Percentiles rank a stretch among this genome's conserved stretches.
phyloP scores from a whole-genome alignment of 2,329 filamentous ascomycete species.

The Gremmenia infestans region DNA sequence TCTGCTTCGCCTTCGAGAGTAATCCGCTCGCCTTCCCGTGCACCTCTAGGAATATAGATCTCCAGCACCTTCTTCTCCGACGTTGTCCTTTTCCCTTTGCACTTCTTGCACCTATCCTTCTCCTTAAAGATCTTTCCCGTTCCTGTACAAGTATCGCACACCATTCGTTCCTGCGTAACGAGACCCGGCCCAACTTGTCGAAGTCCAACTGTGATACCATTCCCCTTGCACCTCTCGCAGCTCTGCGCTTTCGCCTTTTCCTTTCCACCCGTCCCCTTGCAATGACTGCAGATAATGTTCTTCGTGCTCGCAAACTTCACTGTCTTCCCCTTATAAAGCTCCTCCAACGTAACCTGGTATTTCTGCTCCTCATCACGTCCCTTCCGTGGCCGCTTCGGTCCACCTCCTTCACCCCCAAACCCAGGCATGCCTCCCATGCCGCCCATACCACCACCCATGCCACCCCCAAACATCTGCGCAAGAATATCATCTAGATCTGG shows the following conservation, averaged over 20 bases:
- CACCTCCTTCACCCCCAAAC: slow-evolving; percentile 33
- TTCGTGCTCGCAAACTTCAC: slow-evolving; percentile 96
- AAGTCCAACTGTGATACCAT: slow-evolving; percentile 71
- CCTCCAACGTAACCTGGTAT: slow-evolving; percentile 87
- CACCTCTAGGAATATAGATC: slow-evolving; percentile 89
- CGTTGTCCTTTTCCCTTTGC: slow-evolving; percentile 84
- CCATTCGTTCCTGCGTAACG: slow-evolving; percentile 72
- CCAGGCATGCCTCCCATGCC: slow-evolving; percentile 40
- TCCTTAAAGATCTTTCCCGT: slow-evolving; percentile 86
- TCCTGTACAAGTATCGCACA: slow-evolving; percentile 80
- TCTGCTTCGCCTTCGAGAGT: slow-evolving; percentile 91
- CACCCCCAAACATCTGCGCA: slow-evolving; percentile 75
- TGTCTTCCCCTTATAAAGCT: slow-evolving; percentile 97
- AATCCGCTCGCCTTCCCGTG: slow-evolving; percentile 82
- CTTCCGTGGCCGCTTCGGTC: slow-evolving; percentile 58
- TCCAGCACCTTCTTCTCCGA: slow-evolving; percentile 92
- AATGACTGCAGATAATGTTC: slow-evolving; percentile 81
- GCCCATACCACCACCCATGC: slow-evolving; percentile 57
- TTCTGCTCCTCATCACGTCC: slow-evolving; percentile 83
- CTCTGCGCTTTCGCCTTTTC: slow-evolving; percentile 80
- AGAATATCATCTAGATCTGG: slow-evolving; percentile 90
- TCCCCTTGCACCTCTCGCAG: slow-evolving; percentile 80
- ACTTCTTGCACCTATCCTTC: slow-evolving; percentile 98
- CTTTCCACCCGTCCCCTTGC: slow-evolving; percentile 86
- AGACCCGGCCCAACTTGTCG: slow-evolving; percentile 82